Conservation (phyloP, 1,284 basidiomycete genomes). For the Calocybe gambosa region DNA sequence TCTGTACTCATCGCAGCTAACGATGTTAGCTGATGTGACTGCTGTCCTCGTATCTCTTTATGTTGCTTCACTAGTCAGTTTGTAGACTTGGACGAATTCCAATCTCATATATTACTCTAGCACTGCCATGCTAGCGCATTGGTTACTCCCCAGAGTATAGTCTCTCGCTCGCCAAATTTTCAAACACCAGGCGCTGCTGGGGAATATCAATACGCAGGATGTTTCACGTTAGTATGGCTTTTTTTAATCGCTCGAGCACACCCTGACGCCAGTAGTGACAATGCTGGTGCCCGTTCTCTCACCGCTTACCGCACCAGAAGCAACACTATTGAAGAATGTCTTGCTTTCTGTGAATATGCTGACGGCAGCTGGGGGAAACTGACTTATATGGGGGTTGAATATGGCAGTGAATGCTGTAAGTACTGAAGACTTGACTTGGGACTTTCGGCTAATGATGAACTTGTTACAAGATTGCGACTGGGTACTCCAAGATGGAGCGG, state of each 20-base stretch:
- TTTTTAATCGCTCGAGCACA: not conserved
- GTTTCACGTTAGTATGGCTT: not conserved
- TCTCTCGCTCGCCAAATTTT: not conserved
- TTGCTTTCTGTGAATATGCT: conserved; percentile 6
- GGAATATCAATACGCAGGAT: not conserved
- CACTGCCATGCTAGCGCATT: not conserved
- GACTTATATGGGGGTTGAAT: conserved; percentile 11
- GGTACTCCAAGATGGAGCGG: conserved; percentile 12
- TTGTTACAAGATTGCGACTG: conserved; percentile 11
- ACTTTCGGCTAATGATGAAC: not conserved
- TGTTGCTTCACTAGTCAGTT: not conserved
- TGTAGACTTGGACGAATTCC: not conserved
- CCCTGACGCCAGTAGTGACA: conserved; percentile 3
- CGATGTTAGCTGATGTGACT: not conserved
- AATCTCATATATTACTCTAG: not conserved
- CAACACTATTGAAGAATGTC: conserved; percentile 8
- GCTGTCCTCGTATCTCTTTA: not conserved
- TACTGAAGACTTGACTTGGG: not conserved
- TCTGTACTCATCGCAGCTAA: not conserved
- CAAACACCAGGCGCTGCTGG: not conserved
- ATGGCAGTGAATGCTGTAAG: conserved; percentile 11
- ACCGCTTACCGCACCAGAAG: conserved; percentile 1
- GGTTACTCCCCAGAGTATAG: not conserved
- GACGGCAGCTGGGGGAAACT: conserved; percentile 10
- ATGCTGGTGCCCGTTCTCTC: conserved; percentile 6